phyloP scores from a whole-genome alignment of 257 asterid genomes.

The Prunella vulgaris region DNA sequence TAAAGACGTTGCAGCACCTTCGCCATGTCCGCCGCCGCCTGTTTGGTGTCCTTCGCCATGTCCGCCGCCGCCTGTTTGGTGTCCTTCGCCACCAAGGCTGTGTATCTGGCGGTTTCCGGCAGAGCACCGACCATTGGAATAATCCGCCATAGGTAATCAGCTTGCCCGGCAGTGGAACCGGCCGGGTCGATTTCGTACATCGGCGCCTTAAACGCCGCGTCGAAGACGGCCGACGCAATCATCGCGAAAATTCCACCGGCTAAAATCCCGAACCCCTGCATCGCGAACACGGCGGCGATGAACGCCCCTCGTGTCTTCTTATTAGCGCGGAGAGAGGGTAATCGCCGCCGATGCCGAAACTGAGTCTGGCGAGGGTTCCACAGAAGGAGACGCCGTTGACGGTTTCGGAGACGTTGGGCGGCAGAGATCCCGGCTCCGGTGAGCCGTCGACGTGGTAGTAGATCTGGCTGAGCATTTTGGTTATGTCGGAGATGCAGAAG shows the following conservation, averaged over 20 bases:
- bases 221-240: constrained; percentile 22
- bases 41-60: too few relatives aligned
- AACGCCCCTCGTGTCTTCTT: too few relatives aligned
- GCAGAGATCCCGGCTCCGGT: constrained; percentile 36
- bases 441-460: constrained; percentile 31
- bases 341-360: constrained; percentile 47
- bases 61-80: too few relatives aligned
- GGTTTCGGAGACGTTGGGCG: constrained; percentile 46
- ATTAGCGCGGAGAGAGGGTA: constrained; percentile 46
- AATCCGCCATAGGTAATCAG: constrained; percentile 44
- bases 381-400: too few relatives aligned
- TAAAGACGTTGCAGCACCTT: too few relatives aligned
- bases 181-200: constrained; percentile 24
- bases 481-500: constrained; percentile 46
- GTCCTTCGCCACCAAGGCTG: too few relatives aligned
- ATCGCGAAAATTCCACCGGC: constrained; percentile 38
- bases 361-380: too few relatives aligned
- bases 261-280: constrained; percentile 48
- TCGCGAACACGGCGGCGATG: constrained; percentile 42
- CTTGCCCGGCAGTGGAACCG: constrained; percentile 32
- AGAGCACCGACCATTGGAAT: constrained; percentile 40
- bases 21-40: too few relatives aligned
- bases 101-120: too few relatives aligned
- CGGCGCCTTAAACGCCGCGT: constrained; percentile 25
- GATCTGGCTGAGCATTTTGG: constrained; percentile 43